phyloP scores from a whole-genome alignment of 2,329 filamentous ascomycete species.

The Magnaporthales sp. region DNA sequence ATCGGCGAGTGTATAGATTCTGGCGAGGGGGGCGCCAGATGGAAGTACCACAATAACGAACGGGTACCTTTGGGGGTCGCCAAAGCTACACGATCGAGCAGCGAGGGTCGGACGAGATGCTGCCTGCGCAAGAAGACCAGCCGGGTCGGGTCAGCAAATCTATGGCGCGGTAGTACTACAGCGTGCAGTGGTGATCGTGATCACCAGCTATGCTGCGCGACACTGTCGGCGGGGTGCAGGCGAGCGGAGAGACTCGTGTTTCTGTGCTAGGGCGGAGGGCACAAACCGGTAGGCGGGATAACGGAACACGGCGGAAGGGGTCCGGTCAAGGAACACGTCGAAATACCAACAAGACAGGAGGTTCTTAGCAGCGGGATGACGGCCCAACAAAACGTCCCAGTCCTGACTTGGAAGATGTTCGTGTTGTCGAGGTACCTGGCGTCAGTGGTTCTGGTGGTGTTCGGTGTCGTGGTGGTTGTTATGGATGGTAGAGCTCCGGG shows the following conservation, averaged over 20 bases:
- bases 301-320: conserved; percentile 1
- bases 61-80: not conserved
- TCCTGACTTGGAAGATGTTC: not conserved
- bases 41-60: not conserved
- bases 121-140: conserved; percentile 38
- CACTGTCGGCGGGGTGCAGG: conserved; percentile 38
- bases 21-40: not conserved
- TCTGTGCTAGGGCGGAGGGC: not conserved
- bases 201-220: conserved; percentile 21
- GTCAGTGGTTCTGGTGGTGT: not conserved
- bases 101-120: conserved; percentile 39
- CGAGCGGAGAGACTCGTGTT: conserved; percentile 5
- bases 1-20: not conserved
- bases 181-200: conserved; percentile 37
- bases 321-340: not conserved
- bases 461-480: not conserved
- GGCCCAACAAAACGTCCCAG: not conserved
- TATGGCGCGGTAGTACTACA: conserved; percentile 37
- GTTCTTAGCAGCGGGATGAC: not conserved
- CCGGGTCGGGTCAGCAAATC: conserved; percentile 24
- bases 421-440: not conserved
- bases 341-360: conserved; percentile 1
- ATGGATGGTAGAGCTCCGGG: not conserved
- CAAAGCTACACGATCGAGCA: conserved; percentile 17
- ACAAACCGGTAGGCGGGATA: conserved; percentile 3